Evolutionary conservation across 805 yeast species (phyloP), one percentile per base, ranked within the genome.

Genomic region (Nakazawaea wyomingensis): DNA sequence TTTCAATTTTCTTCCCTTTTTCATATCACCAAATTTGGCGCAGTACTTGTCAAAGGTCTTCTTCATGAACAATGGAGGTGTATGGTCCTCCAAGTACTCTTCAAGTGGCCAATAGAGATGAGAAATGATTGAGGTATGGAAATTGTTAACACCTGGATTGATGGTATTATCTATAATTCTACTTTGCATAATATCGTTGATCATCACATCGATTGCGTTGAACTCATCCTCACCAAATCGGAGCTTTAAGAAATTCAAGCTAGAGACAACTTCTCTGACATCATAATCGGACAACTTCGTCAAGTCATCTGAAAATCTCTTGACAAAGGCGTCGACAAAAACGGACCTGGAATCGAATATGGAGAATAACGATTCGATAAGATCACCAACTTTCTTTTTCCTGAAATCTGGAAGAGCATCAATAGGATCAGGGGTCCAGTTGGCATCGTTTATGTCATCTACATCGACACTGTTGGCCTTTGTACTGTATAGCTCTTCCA

Each of bases 401-500:
- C 76, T 72, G 63, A 85, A 88, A 58, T 87, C 95, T 0, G 90
- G 86, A n/a, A 89, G 72, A 0, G 96, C 95, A 62, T 88, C 96
- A 13, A 85, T 72, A 0, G 96, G 96, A 51, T 86, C 95, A 0
- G 96, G 96, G 7, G 60, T 59, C 96, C 96, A 87, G 37, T 73
- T 65, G 2, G 78, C 54, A 49, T 74, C 80, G 9, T 65, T 50
- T 38, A 66, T 55, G 31, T 71, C 77, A 34, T 74, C 77, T 5
- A 24, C 54, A 40, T 38, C 54, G 47, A 38, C 49, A 43, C 16
- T 60, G 17, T 59, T 54, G 10, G 53, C 55, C 5, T 60, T 52
- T 2, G 58, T 55, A 11, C 55, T 62, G 41, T 65, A 61, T 10
- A 88, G 61, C 47, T 80, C 83, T 4, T 64, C 62, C 0, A 82